Evolutionary conservation across 768 basidiomycete genomes (phyloP).

Genomic region (Lactarius vividus): DNA sequence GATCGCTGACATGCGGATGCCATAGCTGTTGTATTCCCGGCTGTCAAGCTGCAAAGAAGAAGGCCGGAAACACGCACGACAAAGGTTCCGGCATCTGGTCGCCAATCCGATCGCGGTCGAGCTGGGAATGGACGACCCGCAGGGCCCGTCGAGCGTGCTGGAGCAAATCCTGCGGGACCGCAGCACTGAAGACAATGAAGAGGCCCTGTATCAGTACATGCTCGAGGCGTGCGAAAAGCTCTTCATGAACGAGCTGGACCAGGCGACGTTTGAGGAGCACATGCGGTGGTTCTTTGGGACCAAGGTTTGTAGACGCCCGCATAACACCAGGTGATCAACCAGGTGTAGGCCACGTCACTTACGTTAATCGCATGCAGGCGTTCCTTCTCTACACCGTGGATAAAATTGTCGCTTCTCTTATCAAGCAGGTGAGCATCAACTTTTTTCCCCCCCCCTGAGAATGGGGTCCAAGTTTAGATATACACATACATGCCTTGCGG

Average conservation of each 20-base stretch:
- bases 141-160: constrained; percentile 66
- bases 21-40: constrained; percentile 84
- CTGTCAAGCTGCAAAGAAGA: constrained; percentile 82
- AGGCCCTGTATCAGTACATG: constrained; percentile 84
- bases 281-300: constrained; percentile 93
- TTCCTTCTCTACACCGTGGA: constrained; percentile 93
- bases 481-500: not conserved
- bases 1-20: not conserved
- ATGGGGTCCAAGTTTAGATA: constrained; percentile 1
- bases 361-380: constrained; percentile 54
- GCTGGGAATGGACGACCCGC: constrained; percentile 83
- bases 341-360: not conserved
- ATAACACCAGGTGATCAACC: not conserved
- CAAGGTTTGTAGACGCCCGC: constrained; percentile 47
- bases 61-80: constrained; percentile 63
- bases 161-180: constrained; percentile 60
- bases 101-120: constrained; percentile 81
- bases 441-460: not conserved
- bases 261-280: constrained; percentile 90
- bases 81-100: constrained; percentile 62
- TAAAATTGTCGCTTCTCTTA: constrained; percentile 81
- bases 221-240: constrained; percentile 89
- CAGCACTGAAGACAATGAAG: constrained; percentile 44
- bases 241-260: constrained; percentile 92
- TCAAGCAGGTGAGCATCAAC: constrained; percentile 74